Percentiles rank a stretch among this genome's conserved stretches.
These are phyloP conservation scores for Jacaranda copaia DNA, from an alignment of 257 asterid species.

Conservation along the genomic window DNA sequence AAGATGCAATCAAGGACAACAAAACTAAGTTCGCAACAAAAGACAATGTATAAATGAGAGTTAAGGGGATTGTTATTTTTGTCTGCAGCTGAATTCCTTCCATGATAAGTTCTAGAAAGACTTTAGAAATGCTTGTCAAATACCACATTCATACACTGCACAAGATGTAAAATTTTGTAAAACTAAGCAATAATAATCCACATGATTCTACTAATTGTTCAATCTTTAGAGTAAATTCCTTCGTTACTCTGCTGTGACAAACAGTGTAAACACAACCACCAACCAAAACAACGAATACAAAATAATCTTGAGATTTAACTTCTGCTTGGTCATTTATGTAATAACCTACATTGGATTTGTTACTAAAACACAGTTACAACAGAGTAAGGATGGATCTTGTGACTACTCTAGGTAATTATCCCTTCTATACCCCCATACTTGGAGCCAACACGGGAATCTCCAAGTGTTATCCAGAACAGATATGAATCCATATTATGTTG, in stretches of 20 bases:
- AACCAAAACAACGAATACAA: background rate
- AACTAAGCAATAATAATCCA: no score
- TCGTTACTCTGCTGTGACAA: background rate
- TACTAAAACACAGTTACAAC: background rate
- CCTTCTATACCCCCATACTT: background rate
- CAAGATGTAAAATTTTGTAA: no score
- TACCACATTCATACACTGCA: no score
- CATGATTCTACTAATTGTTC: no score
- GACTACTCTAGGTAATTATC: slow-evolving; percentile 4
- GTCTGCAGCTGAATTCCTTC: no score
- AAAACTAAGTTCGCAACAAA: background rate
- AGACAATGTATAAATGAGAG: no score
- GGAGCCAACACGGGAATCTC: background rate
- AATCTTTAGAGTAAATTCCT: no score
- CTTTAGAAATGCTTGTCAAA: no score
- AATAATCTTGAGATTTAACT: background rate
- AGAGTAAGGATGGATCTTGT: background rate
- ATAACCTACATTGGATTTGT: background rate
- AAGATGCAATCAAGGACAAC: background rate
- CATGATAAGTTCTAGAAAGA: no score
- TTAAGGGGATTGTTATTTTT: no score
- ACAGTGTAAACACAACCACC: background rate
- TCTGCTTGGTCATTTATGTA: background rate
- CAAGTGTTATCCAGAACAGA: background rate
- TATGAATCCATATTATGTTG: background rate